Conservation (phyloP, 768 basidiomycete species). For the Chlorophyllum brunneum region DNA sequence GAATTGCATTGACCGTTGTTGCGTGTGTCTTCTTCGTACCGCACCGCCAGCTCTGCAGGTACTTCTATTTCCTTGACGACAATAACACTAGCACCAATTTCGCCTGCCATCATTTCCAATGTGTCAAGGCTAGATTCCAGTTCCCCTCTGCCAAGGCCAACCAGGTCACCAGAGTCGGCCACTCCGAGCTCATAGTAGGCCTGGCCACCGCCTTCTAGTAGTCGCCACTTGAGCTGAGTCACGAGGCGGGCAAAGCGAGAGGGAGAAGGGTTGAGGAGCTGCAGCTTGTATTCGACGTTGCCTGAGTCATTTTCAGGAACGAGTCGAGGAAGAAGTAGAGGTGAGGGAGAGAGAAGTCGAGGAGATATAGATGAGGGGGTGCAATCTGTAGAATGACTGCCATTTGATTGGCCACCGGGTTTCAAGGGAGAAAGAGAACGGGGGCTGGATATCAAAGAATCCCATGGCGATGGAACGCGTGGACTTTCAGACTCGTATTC, state of each 20-base stretch:
- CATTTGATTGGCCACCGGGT: conserved; percentile 27
- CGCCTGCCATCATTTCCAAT: conserved; percentile 90
- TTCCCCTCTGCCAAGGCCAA: conserved; percentile 71
- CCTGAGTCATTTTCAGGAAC: conserved; percentile 81
- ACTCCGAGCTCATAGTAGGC: conserved; percentile 84
- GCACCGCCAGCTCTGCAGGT: conserved; percentile 45
- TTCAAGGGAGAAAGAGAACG: conserved; percentile 36
- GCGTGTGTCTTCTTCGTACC: conserved; percentile 6
- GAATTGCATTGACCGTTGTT: neutral
- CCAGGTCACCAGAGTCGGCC: conserved; percentile 81
- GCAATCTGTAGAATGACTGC: neutral
- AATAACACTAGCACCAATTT: conserved; percentile 89
- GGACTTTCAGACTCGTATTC: conserved; percentile 81
- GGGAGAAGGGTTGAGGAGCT: conserved; percentile 74
- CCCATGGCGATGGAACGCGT: conserved; percentile 80
- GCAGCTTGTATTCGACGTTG: conserved; percentile 93
- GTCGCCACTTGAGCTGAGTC: conserved; percentile 94
- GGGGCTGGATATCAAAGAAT: conserved; percentile 60
- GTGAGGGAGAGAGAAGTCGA: conserved; percentile 1
- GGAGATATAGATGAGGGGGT: neutral
- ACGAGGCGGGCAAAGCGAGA: conserved; percentile 80
- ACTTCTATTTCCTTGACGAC: conserved; percentile 88
- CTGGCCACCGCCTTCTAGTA: conserved; percentile 79
- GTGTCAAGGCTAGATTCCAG: conserved; percentile 83
- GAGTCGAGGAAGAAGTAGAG: conserved; percentile 44